A percentile compares a stretch with the other conserved stretches of the same genome.
phyloP scores from a whole-genome alignment of 1,284 basidiomycete species.

The Trametes hirsuta region DNA sequence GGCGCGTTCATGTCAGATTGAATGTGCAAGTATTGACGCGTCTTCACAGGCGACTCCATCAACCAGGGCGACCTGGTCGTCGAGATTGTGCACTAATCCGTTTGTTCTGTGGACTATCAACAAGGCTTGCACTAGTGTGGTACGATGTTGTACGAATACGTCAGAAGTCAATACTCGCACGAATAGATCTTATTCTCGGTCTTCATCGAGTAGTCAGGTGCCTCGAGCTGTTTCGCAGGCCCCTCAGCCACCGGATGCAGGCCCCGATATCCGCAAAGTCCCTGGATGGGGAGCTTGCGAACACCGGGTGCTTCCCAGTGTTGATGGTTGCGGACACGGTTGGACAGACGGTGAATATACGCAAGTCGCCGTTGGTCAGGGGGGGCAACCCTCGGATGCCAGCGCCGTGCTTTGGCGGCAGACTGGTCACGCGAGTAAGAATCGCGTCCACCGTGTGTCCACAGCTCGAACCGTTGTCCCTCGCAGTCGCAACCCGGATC shows the following conservation, averaged over 20 bases:
- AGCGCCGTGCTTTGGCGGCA: conserved; percentile 1
- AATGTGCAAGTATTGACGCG: not conserved
- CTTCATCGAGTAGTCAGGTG: conserved; percentile 15
- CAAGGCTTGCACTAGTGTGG: conserved; percentile 1
- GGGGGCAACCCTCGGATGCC: conserved; percentile 6
- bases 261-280: conserved; percentile 12
- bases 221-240: not conserved
- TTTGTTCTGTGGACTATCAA: not conserved
- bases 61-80: conserved; percentile 86
- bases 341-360: not conserved
- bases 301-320: not conserved
- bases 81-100: conserved; percentile 74
- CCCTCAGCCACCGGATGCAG: conserved; percentile 9
- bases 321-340: conserved; percentile 2
- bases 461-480: conserved; percentile 1
- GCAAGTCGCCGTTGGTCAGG: conserved; percentile 12
- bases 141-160: conserved; percentile 28
- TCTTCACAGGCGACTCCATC: conserved; percentile 76
- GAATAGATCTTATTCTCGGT: conserved; percentile 13
- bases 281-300: conserved; percentile 11
- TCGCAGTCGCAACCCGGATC: conserved; percentile 14
- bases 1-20: conserved; percentile 20
- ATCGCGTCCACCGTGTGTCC: not conserved
- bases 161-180: conserved; percentile 18
- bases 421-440: conserved; percentile 12